Evolutionary conservation across 2,329 filamentous ascomycete genomes (phyloP).

Genomic region (Cladophialophora carrionii): DNA sequence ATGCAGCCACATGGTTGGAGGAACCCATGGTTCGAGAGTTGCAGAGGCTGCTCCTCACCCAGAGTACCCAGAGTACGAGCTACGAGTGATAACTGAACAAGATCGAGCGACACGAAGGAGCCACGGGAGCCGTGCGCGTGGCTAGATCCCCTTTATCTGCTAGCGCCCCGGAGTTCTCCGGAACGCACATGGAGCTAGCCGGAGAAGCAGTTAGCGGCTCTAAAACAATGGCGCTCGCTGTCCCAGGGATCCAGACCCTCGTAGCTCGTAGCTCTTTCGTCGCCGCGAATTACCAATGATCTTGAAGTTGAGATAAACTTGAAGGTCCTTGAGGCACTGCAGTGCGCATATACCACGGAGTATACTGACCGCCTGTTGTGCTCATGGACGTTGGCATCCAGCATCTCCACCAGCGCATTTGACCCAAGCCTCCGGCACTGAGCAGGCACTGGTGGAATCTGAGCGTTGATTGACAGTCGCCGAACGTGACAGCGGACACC

Average conservation of each 20-base stretch:
- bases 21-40: not conserved
- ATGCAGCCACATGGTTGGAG: constrained; percentile 16
- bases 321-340: not conserved
- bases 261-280: not conserved
- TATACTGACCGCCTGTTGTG: constrained; percentile 6
- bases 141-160: not conserved
- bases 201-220: not conserved
- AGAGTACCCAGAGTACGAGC: too few species aligned
- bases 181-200: not conserved
- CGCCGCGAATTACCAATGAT: constrained; percentile 9
- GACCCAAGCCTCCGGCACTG: constrained; percentile 19
- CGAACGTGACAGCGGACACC: constrained; percentile 28
- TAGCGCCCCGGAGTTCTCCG: constrained; percentile 13
- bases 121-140: not conserved
- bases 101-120: constrained; percentile 5
- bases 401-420: constrained; percentile 18
- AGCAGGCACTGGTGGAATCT: not conserved
- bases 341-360: not conserved
- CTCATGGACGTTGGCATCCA: not conserved
- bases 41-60: constrained; percentile 3
- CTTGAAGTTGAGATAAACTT: not conserved
- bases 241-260: not conserved
- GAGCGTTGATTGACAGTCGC: constrained; percentile 22
- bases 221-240: not conserved
- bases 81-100: constrained; percentile 1